Base-by-base conservation (phyloP, 2,329 filamentous ascomycete species). In the Lasiodiplodia theobromae region DNA sequence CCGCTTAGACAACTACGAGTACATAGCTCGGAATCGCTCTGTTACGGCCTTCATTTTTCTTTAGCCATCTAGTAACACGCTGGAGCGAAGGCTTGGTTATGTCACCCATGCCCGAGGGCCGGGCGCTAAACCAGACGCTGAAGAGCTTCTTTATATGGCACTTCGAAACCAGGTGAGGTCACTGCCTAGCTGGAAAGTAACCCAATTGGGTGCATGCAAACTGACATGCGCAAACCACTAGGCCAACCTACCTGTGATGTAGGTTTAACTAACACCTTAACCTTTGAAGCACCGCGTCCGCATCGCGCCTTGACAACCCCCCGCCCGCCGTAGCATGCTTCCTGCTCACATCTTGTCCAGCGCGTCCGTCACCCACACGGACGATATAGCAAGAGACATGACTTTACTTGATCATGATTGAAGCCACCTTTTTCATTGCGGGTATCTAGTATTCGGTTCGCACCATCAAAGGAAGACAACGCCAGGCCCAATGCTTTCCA, bases 41-140 rank as follows among this genome's bases (percentile, higher is more conserved):
- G 60, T 31, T 25, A 28, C 14, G 12, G 25, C 16, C 60, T 52
- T 31, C 60, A 18, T 64, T 52, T 62, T 14, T 12, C 23, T 64
- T 28, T 64, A 64, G 60, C 60, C 60, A 64, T 47, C 14, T 18
- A 8, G 60, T 64, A 64, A 52, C 60, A 25, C 60, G 10, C n/a
- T 23, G 6, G 18, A 37, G 31, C 28, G 8, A 31, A 25, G n/a
- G 28, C 28, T 31, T 18, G 44, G 60, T 25, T 64, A 64, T n/a
- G 12, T 21, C 47, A 64, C 60, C 47, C 28, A 5, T 47, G 28
- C 44, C 60, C 60, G 44, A 52, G 40, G 25, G 47, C 60, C 28
- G 37, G 47, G 31, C 4, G 44, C 10, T 38, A 38, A 64, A 51
- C 44, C 28, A 31, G n/a, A 25, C 34, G 40, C 21, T 21, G 16